phyloP scores from a whole-genome alignment of 768 basidiomycete species.

The Russula lepida region DNA sequence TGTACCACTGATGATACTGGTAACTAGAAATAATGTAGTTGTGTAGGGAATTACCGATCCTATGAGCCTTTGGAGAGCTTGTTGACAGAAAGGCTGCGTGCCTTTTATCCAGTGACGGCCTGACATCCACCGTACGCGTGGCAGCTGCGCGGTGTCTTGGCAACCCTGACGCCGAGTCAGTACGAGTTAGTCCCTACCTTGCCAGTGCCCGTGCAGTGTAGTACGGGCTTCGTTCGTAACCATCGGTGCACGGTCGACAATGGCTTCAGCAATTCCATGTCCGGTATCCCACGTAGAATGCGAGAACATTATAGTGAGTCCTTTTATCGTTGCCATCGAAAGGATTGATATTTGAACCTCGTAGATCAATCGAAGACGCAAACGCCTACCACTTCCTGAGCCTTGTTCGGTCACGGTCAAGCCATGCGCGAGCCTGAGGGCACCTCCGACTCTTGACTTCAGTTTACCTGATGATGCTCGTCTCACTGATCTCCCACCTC shows the following conservation, averaged over 20 bases:
- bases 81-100: no score
- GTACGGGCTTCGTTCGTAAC: background rate
- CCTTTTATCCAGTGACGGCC: no score
- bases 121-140: no score
- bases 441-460: background rate
- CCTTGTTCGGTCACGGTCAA: background rate
- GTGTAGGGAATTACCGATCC: background rate
- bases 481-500: background rate
- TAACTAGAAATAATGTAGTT: background rate
- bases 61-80: background rate
- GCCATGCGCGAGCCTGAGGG: background rate
- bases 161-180: no score
- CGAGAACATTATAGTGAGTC: constrained; percentile 7
- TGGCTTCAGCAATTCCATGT: background rate
- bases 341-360: background rate
- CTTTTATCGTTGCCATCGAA: background rate
- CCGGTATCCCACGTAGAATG: background rate
- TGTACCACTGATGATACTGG: background rate
- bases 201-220: background rate
- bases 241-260: background rate
- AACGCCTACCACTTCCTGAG: background rate
- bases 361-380: constrained; percentile 17
- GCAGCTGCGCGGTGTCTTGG: no score
- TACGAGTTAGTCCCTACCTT: no score
- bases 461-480: background rate